Evolutionary conservation across 768 basidiomycete species (phyloP), one percentile per base, ranked within the genome.

Genomic region (Holtermannia corniformis): DNA sequence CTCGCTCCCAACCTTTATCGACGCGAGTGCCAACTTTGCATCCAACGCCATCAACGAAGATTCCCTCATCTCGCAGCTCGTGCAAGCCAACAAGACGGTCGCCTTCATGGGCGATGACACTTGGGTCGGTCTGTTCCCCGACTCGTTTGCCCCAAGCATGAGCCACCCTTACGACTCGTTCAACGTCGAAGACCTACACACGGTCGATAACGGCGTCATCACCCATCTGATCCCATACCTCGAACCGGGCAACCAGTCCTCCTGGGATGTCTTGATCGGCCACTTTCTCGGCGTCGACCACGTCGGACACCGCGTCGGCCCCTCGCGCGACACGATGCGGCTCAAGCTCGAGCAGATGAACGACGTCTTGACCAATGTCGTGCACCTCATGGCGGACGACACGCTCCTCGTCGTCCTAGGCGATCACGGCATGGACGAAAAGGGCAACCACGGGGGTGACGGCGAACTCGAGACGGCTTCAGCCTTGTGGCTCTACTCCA

Each of bases 41-140:
- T 90, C 82, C 0, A 83, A 85, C 1, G 81, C 82, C 0, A 86
- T 95, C 40, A 76, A 77, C 4, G 95, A 99, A 72, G 95, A 97
- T 70, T 91, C 88, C 0, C 74, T 92, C 47, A 74, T 96, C 3
- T 80, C 80, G 46, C 93, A 96, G 67, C 67, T 91, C 4, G 63
- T 67, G 4, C 46, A 46, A 11, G 65, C 65, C 0, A 71, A 67
- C 21, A 75, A 72, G 54, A 75, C 86, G 79, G 73, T 87, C 48
- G 87, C 85, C 1, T 85, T 96, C 68, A 88, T 88, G 82, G 93
- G 95, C 0, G 93, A 97, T 64, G 90, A 97, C 70, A 99, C 95
- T 0, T 99, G 95, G 95, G 80, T 86, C 72, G 80, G 83, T 1
- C 80, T 92, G 12, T 99, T 91, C 65, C 88, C 92, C 0, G 74